Base-by-base conservation (phyloP, 2,329 filamentous ascomycete species). In the Chrysoporthe puriensis region DNA sequence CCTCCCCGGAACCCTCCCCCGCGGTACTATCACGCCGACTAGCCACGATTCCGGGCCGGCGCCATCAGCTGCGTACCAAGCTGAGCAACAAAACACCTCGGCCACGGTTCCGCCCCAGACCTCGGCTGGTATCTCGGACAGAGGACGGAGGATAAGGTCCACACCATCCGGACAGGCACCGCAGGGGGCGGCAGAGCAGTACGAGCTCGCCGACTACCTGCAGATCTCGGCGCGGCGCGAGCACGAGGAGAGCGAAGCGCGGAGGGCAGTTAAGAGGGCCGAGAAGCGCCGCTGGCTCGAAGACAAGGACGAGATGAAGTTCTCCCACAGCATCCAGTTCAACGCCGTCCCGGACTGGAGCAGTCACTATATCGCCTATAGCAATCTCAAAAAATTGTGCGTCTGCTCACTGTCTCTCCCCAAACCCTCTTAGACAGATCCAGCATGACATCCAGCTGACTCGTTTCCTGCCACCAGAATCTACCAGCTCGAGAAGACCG, bases 281-380 rank as follows among this genome's bases (percentile, higher is more conserved):
- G 83, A 85, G 78, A 94, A 94, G 83, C 86, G 88, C 78, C 83
- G 83, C 76, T 87, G 87, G 85, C 89, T 94, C 74, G 87, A 92
- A 74, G 84, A 90, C 73, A 87, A 85, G 72, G 90, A 91, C 88
- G 92, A 93, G 77, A 99, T 99, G 96, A 98, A 98, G 90, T 99
- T 99, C 85, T 98, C 95, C 21, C 96, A 99, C 79, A 98, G 95
- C 81, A 91, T 99, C 74, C 96, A 99, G 84, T 99, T 99, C 83
- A 99, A 99, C 83, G 94, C 96, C 71, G 96, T 99, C 74, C 96
- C 96, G n/a, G 96, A 99, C 81, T 99, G 96, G 96, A 97, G 93
- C 83, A 94, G 90, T 75, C 90, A 98, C 80, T 99, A 99, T 80
- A 96, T 99, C 77, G 92, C 94, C 69, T 99, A 99, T 81, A 97